Evolutionary conservation across 2,329 filamentous ascomycete species (phyloP).

Genomic region (Sporothrix brasiliensis): DNA sequence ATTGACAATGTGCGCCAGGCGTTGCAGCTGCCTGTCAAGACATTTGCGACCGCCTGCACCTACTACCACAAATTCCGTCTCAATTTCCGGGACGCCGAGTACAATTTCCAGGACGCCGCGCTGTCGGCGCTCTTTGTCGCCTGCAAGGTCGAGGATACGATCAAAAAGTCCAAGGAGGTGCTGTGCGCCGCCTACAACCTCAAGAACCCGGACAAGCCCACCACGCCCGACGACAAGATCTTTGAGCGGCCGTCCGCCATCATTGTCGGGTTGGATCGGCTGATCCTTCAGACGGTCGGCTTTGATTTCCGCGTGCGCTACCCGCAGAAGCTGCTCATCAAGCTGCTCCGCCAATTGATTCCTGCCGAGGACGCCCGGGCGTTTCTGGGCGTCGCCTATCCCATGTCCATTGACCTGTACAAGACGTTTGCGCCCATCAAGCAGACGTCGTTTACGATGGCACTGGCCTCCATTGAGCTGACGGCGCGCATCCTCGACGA

Average conservation of each 20-base stretch:
- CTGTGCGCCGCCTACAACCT: conserved; percentile 88
- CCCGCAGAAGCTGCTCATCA: conserved; percentile 81
- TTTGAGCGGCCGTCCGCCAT: conserved; percentile 79
- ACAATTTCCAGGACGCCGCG: conserved; percentile 83
- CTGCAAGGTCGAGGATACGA: conserved; percentile 96
- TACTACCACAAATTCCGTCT: conserved; percentile 95
- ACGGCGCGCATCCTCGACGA: conserved; percentile 68
- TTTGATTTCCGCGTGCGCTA: conserved; percentile 93
- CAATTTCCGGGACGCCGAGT: conserved; percentile 80
- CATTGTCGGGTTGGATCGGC: conserved; percentile 85
- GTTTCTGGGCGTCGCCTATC: conserved; percentile 71
- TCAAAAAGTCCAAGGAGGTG: conserved; percentile 95
- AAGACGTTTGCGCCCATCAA: conserved; percentile 92
- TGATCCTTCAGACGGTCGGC: conserved; percentile 88
- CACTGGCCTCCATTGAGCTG: conserved; percentile 78
- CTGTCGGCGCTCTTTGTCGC: conserved; percentile 87
- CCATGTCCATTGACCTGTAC: conserved; percentile 85
- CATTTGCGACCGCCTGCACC: conserved; percentile 85
- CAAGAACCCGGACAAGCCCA: conserved; percentile 69
- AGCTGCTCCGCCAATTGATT: conserved; percentile 67
- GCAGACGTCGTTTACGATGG: conserved; percentile 83
- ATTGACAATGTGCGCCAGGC: conserved; percentile 82
- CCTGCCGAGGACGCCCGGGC: conserved; percentile 53
- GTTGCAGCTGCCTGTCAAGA: conserved; percentile 84
- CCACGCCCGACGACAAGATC: conserved; percentile 78